These are phyloP conservation scores for Pugionium dolabratum DNA, from an alignment of 345 rosid species.

Conservation along the genomic window DNA sequence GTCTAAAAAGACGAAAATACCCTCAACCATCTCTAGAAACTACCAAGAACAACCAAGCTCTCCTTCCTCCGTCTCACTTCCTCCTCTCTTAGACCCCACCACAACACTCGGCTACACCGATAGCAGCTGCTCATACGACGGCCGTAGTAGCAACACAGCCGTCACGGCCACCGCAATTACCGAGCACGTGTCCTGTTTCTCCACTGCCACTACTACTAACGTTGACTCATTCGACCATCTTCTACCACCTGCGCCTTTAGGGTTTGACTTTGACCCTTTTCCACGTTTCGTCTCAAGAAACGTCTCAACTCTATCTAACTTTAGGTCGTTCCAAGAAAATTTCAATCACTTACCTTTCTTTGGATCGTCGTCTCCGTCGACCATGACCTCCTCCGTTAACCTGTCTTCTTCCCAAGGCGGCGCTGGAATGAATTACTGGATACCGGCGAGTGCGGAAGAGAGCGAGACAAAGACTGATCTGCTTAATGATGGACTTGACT, in stretches of 20 bases:
- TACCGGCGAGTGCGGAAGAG: constrained; percentile 32
- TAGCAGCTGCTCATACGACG: constrained; percentile 60
- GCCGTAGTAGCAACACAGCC: constrained; percentile 62
- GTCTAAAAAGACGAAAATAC: constrained; percentile 51
- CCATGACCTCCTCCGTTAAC: constrained; percentile 23
- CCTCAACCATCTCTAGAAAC: constrained; percentile 35
- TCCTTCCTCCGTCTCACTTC: constrained; percentile 73
- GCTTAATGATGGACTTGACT: constrained; percentile 67
- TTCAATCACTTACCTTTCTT: constrained; percentile 57
- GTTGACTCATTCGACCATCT: constrained; percentile 36
- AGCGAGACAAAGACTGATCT: constrained; percentile 45
- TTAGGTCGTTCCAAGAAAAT: constrained; percentile 81
- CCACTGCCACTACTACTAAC: constrained; percentile 69
- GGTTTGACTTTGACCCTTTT: constrained; percentile 39
- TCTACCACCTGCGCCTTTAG: constrained; percentile 23
- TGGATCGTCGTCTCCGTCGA: constrained; percentile 43
- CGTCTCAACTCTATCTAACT: constrained; percentile 54
- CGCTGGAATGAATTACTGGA: constrained; percentile 46
- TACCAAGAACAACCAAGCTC: constrained; percentile 61
- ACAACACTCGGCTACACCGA: constrained; percentile 42
- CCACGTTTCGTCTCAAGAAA: constrained; percentile 42
- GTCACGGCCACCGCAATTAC: constrained; percentile 48
- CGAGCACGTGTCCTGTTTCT: constrained; percentile 99
- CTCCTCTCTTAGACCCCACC: constrained; percentile 67
- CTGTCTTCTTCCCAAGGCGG: constrained; percentile 35